Conservation (phyloP, 208 protist genomes). For the Phytomonas sp. region DNA sequence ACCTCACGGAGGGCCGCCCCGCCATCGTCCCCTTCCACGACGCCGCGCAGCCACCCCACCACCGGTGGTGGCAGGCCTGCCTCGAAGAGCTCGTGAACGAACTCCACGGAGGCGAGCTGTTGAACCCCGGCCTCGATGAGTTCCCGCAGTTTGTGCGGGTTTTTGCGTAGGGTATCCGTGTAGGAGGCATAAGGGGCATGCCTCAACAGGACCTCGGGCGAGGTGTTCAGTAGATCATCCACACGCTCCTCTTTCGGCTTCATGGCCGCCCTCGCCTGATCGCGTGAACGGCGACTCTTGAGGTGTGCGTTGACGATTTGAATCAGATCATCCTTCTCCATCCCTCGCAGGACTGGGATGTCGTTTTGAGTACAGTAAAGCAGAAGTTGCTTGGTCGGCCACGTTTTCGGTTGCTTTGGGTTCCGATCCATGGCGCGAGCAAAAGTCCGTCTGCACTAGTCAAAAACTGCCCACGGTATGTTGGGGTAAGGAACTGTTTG, state of each 20-base stretch:
- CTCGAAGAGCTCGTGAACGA: conserved; percentile 11
- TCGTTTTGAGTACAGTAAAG: conserved; percentile 25
- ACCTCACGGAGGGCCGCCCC: conserved; percentile 8
- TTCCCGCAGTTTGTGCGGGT: conserved; percentile 25
- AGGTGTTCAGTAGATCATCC: conserved; percentile 13
- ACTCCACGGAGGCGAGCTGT: conserved; percentile 15
- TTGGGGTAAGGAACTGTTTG: too few relatives aligned
- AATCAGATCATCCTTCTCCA: conserved; percentile 22
- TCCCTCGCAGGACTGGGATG: conserved; percentile 18
- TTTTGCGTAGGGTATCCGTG: conserved; percentile 21
- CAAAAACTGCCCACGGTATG: too few relatives aligned
- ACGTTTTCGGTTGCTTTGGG: conserved; percentile 34
- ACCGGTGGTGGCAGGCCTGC: conserved; percentile 22
- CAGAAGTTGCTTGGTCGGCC: conserved; percentile 32
- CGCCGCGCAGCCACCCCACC: conserved; percentile 28
- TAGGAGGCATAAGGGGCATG: conserved; percentile 20
- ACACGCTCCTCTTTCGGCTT: conserved; percentile 9
- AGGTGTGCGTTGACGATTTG: conserved; percentile 24
- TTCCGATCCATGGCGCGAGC: conserved; percentile 15
- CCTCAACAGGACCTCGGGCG: conserved; percentile 16
- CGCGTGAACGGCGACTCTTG: conserved; percentile 12
- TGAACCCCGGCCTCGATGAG: conserved; percentile 34
- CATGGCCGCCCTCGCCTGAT: conserved; percentile 13
- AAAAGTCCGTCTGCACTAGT: too few relatives aligned
- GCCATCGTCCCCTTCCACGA: conserved; percentile 12